Base-by-base conservation (phyloP, 73 alveolate genomes). In the Paramecium caudatum region DNA sequence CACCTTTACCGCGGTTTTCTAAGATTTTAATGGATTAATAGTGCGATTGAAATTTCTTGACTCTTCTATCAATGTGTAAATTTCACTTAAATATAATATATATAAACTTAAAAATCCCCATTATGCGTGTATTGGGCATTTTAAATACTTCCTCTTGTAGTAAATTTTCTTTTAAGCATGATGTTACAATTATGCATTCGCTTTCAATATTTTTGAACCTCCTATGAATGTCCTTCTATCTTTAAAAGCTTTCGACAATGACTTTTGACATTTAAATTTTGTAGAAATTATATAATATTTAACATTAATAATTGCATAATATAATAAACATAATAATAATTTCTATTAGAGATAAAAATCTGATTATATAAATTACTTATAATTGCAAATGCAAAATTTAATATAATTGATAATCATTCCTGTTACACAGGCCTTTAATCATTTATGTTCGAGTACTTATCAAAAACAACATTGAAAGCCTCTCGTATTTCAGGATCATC, bases 341-440 rank as follows among this genome's bases (percentile, higher is more conserved):
- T 84, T 65, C 43, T 65, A 41, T 36, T 55, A 41, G 17, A 55
- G 30, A 47, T 49, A 68, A 5, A 34, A n/a, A n/a, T n/a, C n/a
- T n/a, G n/a, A n/a, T n/a, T n/a, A n/a, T n/a, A n/a, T n/a, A n/a
- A n/a, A n/a, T n/a, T n/a, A n/a, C n/a, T n/a, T n/a, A n/a, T n/a
- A n/a, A n/a, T n/a, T n/a, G n/a, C n/a, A n/a, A n/a, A n/a, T n/a
- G n/a, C n/a, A n/a, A n/a, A n/a, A n/a, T n/a, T n/a, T n/a, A n/a
- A n/a, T n/a, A n/a, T n/a, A n/a, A n/a, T n/a, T n/a, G n/a, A n/a
- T n/a, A n/a, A n/a, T n/a, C n/a, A n/a, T n/a, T n/a, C n/a, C n/a
- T n/a, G n/a, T n/a, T n/a, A n/a, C n/a, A n/a, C n/a, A n/a, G n/a
- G n/a, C n/a, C n/a, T n/a, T n/a, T n/a, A n/a, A n/a, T n/a, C n/a